Conservation (phyloP, 148 eudicot genomes). For the Chenopodium formosanum region DNA sequence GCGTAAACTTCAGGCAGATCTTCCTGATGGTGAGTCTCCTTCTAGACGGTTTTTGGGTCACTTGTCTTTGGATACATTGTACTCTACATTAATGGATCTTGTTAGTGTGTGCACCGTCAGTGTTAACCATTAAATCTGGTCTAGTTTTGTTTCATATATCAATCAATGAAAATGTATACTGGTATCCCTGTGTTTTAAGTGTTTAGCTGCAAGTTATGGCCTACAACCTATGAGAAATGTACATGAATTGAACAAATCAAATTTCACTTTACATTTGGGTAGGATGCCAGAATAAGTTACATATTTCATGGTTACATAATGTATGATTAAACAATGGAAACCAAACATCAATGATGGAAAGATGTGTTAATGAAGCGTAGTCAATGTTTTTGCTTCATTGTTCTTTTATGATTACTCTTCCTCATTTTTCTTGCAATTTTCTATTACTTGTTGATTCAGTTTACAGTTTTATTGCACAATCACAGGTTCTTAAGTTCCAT, state of each 20-base stretch:
- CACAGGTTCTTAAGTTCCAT: background rate
- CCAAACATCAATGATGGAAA: too few species aligned
- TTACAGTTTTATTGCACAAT: background rate
- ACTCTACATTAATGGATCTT: constrained; percentile 80
- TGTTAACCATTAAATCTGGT: constrained; percentile 36
- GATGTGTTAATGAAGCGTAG: background rate
- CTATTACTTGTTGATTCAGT: background rate
- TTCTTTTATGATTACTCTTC: too few species aligned
- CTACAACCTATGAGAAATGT: background rate
- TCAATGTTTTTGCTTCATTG: background rate
- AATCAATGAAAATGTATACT: background rate
- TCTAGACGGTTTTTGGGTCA: constrained; percentile 65
- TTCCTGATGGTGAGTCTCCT: constrained; percentile 36
- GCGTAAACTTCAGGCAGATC: constrained; percentile 38
- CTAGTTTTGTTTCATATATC: background rate
- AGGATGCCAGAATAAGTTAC: background rate
- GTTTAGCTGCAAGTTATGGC: background rate
- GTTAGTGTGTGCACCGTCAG: constrained; percentile 53
- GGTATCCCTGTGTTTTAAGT: background rate
- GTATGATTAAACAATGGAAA: too few species aligned
- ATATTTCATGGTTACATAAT: background rate
- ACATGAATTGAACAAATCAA: background rate
- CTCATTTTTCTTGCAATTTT: background rate
- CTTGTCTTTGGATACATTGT: constrained; percentile 60
- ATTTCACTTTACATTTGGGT: background rate